Conservation (phyloP, 1,284 basidiomycete genomes). For the Rhodotorula mucilaginosa region DNA sequence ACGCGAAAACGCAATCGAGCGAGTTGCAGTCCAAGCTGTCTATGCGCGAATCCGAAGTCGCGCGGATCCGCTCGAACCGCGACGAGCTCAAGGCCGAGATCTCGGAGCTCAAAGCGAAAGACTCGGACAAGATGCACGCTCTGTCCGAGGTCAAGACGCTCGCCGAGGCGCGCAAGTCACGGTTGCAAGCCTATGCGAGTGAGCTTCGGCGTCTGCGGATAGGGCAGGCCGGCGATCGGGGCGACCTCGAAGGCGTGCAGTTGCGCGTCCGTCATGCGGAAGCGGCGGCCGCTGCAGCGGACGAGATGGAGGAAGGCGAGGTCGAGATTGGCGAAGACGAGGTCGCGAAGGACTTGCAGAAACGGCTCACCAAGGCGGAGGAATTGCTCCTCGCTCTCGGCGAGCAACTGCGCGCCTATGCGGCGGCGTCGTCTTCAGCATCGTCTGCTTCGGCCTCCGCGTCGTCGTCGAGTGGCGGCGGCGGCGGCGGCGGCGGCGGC, state of each 20-base stretch:
- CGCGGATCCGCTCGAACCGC: slow-evolving; percentile 73
- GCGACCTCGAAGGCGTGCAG: slow-evolving; percentile 67
- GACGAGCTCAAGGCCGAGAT: slow-evolving; percentile 74
- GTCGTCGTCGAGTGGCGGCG: too few species aligned
- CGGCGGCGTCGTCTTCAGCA: slow-evolving; percentile 9
- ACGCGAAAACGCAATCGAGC: slow-evolving; percentile 34
- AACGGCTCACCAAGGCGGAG: slow-evolving; percentile 59
- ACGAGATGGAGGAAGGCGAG: slow-evolving; percentile 46
- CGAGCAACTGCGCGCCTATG: slow-evolving; percentile 36
- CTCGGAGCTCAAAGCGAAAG: slow-evolving; percentile 67
- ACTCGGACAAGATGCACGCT: slow-evolving; percentile 63
- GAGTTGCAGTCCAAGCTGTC: slow-evolving; percentile 40
- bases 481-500: not conserved
- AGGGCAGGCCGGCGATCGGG: slow-evolving; percentile 69
- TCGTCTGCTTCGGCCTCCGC: not conserved
- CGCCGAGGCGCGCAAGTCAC: slow-evolving; percentile 70
- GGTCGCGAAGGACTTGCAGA: slow-evolving; percentile 64
- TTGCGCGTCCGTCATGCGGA: slow-evolving; percentile 53
- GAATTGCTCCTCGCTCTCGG: slow-evolving; percentile 38
- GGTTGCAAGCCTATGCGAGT: slow-evolving; percentile 68
- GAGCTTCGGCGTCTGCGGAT: slow-evolving; percentile 75
- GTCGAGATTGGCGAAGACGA: slow-evolving; percentile 50
- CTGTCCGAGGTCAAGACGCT: slow-evolving; percentile 69
- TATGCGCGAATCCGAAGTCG: slow-evolving; percentile 66
- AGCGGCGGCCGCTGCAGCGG: slow-evolving; percentile 5